Evolutionary conservation across 495 filamentous ascomycete species (phyloP), one percentile per base, ranked within the genome.

Genomic region (Trichoderma reesei): DNA sequence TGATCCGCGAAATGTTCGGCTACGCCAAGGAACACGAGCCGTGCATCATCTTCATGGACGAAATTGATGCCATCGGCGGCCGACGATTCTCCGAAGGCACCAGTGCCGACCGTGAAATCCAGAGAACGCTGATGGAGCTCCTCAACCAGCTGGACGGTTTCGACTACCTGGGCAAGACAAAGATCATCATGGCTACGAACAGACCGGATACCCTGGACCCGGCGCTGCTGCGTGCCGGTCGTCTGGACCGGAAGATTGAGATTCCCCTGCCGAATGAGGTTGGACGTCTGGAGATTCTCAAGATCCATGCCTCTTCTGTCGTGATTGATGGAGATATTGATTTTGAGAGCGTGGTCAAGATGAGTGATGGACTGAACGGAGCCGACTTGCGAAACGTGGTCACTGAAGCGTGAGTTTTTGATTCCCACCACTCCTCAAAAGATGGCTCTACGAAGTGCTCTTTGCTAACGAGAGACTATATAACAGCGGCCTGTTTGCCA

Each of bases 31-130:
- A 99, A 75, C 95, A 99, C 75, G 95, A 99, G 73, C 95, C 95
- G 54, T 99, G 95, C 75, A 98, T 99, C 72, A 99, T 99, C 77
- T 99, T 99, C 85, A 99, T 99, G 95, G 95, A 99, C 80, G 95
- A 99, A 75, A 99, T 99, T 74, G 95, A 99, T 72, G 95, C 95
- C 69, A 99, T 99, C 72, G 95, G 95, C 72, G 95, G 95, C 63
- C 86, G 95, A 70, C 85, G 95, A 68, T 99, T 99, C 72, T 95
- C 90, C n/a, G 95, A 99, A 74, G 95, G 95, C 68, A 99, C 95
- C 64, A 96, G 91, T 39, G 95, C 95, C 33, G 95, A 99, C 79
- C 88, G 95, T 68, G 95, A 99, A 75, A 99, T 99, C 68, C 95
- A 99, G 79, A 90, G 95, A 65, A 99, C 95, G 44, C 82, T 99